Evolutionary conservation across 2,329 filamentous ascomycete genomes (phyloP), one percentile per base, ranked within the genome.

Genomic region (Grosmannia huntii): DNA sequence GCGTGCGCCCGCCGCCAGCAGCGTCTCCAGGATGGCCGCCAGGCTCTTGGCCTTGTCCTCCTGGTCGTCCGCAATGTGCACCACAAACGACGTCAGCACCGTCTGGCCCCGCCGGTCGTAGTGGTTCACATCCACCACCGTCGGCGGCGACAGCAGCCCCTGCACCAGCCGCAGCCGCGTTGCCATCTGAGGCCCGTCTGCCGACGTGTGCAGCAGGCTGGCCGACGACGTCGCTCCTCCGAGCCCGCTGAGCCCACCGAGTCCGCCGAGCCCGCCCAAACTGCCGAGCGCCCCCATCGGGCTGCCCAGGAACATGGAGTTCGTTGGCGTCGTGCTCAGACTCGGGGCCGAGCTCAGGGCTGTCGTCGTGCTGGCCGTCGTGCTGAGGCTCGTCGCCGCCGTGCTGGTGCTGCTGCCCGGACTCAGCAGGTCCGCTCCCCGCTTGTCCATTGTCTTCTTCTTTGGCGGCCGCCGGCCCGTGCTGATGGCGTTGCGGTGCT

Each of bases 81-180:
- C 70, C 12, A 76, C 74, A 62, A 83, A 83, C 0, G 76, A 71
- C 74, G 82, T 82, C 16, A 83, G 72, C 0, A 78, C 77, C 0
- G 80, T 82, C 64, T 76, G 74, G 44, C 80, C 80, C 21, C 68
- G 62, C 4, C 65, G 65, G 66, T 81, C 77, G 66, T 81, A 79
- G 58, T 80, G 77, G 62, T 82, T 79, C 5, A 73, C 70, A 58
- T 80, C 73, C 12, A 79, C 74, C 2, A 57, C 60, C 0, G 68
- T 69, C 1, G 72, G 72, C 44, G 75, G 69, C 1, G 70, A 63
- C 11, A 71, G 66, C 7, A 68, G 65, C 4, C 63, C 64, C 53
- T 66, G 64, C 6, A 67, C 61, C 46, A 66, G 66, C 1, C 63
- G 65, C 9, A 66, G 64, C 36, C 66, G 65, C 38, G 65, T 63